Percentiles rank a stretch among this genome's conserved stretches.
Evolutionary conservation across 2,329 filamentous ascomycete species (phyloP).

Genomic region (Sclerotinia borealis): DNA sequence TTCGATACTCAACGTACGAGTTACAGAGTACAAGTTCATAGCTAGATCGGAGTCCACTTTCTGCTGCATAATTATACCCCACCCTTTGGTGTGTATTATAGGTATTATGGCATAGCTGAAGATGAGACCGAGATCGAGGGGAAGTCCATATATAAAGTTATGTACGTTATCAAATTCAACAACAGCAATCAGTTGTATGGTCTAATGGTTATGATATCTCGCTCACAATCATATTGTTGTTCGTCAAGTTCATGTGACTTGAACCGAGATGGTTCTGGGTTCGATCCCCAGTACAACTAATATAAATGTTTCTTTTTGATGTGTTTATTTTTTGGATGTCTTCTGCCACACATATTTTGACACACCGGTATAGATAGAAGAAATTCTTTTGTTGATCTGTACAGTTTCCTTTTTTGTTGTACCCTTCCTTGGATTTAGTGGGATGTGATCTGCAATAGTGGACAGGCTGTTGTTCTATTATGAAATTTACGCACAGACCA

Average conservation of each 20-base stretch:
- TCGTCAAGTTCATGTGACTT: too few species aligned
- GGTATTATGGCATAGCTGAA: not conserved
- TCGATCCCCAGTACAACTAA: conserved; percentile 28
- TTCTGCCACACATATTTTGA: not conserved
- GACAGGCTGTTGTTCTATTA: not conserved
- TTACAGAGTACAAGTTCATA: not conserved
- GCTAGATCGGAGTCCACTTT: not conserved
- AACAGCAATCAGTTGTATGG: conserved; percentile 6
- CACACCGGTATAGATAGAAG: too few species aligned
- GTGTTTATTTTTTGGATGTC: not conserved
- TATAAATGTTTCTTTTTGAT: too few species aligned
- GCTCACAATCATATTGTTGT: conserved; percentile 28
- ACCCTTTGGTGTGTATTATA: not conserved
- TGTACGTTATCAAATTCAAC: too few species aligned
- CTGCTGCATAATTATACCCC: not conserved
- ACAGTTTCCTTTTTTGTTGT: not conserved
- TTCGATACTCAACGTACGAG: not conserved
- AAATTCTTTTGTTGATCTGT: not conserved
- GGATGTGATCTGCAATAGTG: too few species aligned
- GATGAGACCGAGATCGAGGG: not conserved
- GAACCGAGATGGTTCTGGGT: conserved; percentile 33
- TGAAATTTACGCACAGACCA: not conserved
- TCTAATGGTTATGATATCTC: conserved; percentile 32
- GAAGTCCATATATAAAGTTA: too few species aligned
- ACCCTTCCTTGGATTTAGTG: too few species aligned